These are phyloP conservation scores for Apophysomyces ossiformis DNA, from an alignment of 371 early-diverging fungal genomes.

Conservation along the genomic window DNA sequence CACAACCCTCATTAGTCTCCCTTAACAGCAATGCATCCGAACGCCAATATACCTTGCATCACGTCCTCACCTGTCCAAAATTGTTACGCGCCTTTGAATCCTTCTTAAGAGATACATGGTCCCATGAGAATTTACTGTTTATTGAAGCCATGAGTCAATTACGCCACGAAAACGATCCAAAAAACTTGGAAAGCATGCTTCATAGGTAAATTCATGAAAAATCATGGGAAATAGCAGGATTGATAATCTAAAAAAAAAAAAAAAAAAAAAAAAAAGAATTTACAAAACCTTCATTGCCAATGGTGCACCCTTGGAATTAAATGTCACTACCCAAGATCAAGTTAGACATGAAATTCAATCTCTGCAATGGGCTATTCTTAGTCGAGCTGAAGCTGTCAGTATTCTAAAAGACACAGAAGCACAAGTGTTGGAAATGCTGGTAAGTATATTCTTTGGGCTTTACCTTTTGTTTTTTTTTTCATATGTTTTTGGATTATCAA, in stretches of 20 bases:
- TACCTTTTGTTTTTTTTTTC: neutral
- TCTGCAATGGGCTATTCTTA: conserved; percentile 37
- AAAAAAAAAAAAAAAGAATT: conserved; percentile 28
- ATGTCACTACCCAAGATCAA: conserved; percentile 30
- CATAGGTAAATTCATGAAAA: conserved; percentile 31
- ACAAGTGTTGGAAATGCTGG: conserved; percentile 38
- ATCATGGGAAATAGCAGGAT: neutral
- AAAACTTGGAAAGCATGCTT: conserved; percentile 28
- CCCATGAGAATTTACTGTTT: conserved; percentile 46
- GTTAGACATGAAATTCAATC: conserved; percentile 27
- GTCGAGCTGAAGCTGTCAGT: conserved; percentile 24
- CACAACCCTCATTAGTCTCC: conserved; percentile 6
- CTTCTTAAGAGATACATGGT: conserved; percentile 25
- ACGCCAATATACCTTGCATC: conserved; percentile 20
- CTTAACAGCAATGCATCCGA: conserved; percentile 10
- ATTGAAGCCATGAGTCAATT: conserved; percentile 50
- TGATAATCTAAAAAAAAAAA: neutral
- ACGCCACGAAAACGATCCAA: conserved; percentile 29
- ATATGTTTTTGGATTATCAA: neutral
- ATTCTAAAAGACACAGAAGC: conserved; percentile 39
- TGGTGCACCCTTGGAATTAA: conserved; percentile 34
- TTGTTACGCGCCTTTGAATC: conserved; percentile 36
- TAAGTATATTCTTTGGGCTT: conserved; percentile 11
- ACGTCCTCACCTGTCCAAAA: conserved; percentile 36
- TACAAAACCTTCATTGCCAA: conserved; percentile 41